Evolutionary conservation across 2,329 filamentous ascomycete genomes (phyloP), one percentile per base, ranked within the genome.

Genomic region (Cadophora sp.): DNA sequence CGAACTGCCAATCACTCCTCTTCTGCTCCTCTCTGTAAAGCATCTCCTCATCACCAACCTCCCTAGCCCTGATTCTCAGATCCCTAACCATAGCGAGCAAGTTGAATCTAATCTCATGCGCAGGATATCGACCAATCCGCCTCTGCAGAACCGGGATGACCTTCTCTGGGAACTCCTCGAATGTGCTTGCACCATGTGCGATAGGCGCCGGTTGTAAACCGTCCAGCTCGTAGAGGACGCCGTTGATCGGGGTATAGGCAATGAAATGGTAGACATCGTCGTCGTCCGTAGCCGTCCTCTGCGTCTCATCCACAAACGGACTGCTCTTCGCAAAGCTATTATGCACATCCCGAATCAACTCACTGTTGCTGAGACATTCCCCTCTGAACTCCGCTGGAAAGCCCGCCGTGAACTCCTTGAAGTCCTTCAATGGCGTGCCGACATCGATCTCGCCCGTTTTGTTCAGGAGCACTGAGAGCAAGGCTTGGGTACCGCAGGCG

Each of bases 221-320:
- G 80, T 99, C 96, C 62, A 99, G 86, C 81, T 99, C 96, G 83
- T 97, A 99, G 64, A 99, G 85, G 4, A 83, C 88, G 71, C 90
- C 91, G 76, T 91, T 87, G 72, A 97, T 85, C 63, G 90, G 87
- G 9, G 93, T 94, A 81, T 99, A 99, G 39, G 94, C 96, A 75
- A 99, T 94, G 80, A 99, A 99, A 82, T 99, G 96, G 81, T 96
- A 99, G 33, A 95, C 92, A 76, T 98, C 96, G 75, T 97, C 94
- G 64, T 92, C 85, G n/a, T 88, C 87, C 62, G 85, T 87, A 16
- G 87, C 86, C 13, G 88, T 83, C 13, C 90, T 87, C 73, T 91
- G 87, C 69, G 93, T 96, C 85, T 99, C 96, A 79, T 97, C 94
- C 63, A 92, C 89, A 77, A 99, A 99, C 2, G 96, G 96, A 67